Evolutionary conservation across 2,329 filamentous ascomycete genomes (phyloP).

Genomic region (Rutstroemia sp.): DNA sequence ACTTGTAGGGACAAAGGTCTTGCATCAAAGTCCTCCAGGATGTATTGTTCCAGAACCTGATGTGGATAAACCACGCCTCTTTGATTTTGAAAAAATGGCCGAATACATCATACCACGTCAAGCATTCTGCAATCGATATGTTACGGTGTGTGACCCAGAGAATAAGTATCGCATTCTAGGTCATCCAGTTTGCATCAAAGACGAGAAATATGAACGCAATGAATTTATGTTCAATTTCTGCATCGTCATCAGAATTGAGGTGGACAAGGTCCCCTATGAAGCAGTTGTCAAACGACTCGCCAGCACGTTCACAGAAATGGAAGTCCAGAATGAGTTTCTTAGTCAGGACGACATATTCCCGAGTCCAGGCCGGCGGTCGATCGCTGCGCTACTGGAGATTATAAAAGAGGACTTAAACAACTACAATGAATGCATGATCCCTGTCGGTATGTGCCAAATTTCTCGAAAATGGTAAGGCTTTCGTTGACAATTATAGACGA

Average conservation of each 20-base stretch:
- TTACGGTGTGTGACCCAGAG: conserved; percentile 68
- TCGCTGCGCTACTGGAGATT: conserved; percentile 78
- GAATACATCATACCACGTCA: conserved; percentile 93
- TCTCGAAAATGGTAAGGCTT: neutral
- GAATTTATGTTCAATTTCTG: conserved; percentile 99
- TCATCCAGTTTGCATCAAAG: conserved; percentile 80
- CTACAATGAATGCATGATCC: conserved; percentile 98
- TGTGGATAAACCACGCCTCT: conserved; percentile 52
- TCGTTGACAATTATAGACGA: conserved; percentile 53
- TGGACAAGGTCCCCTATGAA: conserved; percentile 72
- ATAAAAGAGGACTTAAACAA: conserved; percentile 86
- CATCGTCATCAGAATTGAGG: conserved; percentile 63
- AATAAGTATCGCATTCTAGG: conserved; percentile 72
- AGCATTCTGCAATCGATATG: conserved; percentile 86
- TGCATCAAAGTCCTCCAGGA: conserved; percentile 54
- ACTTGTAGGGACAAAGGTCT: conserved; percentile 49
- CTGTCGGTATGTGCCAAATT: conserved; percentile 60
- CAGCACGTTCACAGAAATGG: conserved; percentile 77
- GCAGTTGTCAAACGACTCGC: conserved; percentile 82
- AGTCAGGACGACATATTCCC: conserved; percentile 38
- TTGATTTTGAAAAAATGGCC: conserved; percentile 80
- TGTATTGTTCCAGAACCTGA: conserved; percentile 47
- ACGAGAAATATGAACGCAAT: conserved; percentile 78
- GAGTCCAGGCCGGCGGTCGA: conserved; percentile 52
- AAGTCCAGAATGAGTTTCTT: conserved; percentile 83